phyloP scores from a whole-genome alignment of 2,329 filamentous ascomycete genomes.

The Sporothrix inflata region DNA sequence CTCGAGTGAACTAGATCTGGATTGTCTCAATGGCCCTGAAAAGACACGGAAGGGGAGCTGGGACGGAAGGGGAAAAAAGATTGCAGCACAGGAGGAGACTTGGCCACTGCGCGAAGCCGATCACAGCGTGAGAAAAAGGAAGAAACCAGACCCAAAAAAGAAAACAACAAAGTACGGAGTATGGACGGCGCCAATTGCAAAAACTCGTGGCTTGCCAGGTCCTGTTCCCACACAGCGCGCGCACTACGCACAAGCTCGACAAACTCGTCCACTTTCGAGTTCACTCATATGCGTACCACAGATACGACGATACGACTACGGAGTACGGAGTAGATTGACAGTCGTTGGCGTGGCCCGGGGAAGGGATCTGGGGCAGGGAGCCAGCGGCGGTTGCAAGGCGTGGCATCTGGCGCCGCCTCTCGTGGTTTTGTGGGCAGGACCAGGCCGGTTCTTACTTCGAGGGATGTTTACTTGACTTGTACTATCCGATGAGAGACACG shows the following conservation, averaged over 20 bases:
- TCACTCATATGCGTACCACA: neutral
- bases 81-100: conserved; percentile 6
- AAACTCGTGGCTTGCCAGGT: conserved; percentile 25
- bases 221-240: conserved; percentile 22
- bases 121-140: neutral
- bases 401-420: conserved; percentile 11
- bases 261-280: neutral
- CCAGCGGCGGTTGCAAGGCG: conserved; percentile 1
- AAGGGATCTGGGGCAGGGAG: conserved; percentile 5
- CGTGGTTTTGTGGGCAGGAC: conserved; percentile 11
- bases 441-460: neutral
- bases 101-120: conserved; percentile 6
- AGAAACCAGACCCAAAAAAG: neutral
- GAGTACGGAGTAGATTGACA: neutral
- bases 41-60: neutral
- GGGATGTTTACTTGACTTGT: neutral
- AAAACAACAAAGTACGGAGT: neutral
- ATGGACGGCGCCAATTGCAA: conserved; percentile 16
- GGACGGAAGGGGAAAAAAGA: neutral
- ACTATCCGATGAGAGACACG: neutral
- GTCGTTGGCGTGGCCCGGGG: neutral
- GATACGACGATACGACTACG: too few relatives aligned
- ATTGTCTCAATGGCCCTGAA: conserved; percentile 1
- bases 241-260: conserved; percentile 23
- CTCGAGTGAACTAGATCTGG: neutral